Evolutionary conservation across 2,329 filamentous ascomycete species (phyloP), one percentile per base, ranked within the genome.

Genomic region (Fusarium sterilihyphosum): DNA sequence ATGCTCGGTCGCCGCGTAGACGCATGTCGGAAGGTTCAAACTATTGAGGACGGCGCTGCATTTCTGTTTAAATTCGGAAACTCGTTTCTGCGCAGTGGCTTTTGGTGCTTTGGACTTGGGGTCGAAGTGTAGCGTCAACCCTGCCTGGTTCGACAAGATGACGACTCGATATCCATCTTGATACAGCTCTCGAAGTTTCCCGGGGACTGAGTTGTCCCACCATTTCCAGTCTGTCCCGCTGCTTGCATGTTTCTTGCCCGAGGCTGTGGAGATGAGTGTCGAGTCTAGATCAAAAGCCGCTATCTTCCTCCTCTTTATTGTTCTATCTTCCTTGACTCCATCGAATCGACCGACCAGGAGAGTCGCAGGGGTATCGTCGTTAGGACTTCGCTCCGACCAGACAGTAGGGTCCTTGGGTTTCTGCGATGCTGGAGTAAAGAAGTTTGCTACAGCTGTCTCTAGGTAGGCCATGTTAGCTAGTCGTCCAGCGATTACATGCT

Each of bases 121-220:
- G 61, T 94, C 90, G 24, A 90, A 88, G 72, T 93, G 93, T 5
- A 98, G 85, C 22, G 89, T 92, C 50, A 99, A 87, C 20, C 93
- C 94, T 57, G 88, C 95, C 82, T 99, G 96, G 81, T 99, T 99
- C 71, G 94, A 97, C 57, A 99, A 84, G 54, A 98, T 89, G 24
- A 94, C 89, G 18, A 98, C 83, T 52, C 89, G 89, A 82, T 93
- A 97, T 37, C 91, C 94, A 75, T 96, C 89, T 17, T 83, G 73
- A 78, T 94, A 89, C 5, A 98, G 85, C 67, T 91, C 85, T 73
- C 88, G 89, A 24, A 99, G 82, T 60, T 85, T 89, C 1, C 82
- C 83, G 2, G 94, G 94, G 2, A 98, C 93, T 24, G 84, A 87
- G 20, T 83, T 77, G 81, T 97, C 86, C 94, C 95, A 98, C 96